phyloP scores from a whole-genome alignment of 257 asterid genomes.

The Orobanche coerulescens region DNA sequence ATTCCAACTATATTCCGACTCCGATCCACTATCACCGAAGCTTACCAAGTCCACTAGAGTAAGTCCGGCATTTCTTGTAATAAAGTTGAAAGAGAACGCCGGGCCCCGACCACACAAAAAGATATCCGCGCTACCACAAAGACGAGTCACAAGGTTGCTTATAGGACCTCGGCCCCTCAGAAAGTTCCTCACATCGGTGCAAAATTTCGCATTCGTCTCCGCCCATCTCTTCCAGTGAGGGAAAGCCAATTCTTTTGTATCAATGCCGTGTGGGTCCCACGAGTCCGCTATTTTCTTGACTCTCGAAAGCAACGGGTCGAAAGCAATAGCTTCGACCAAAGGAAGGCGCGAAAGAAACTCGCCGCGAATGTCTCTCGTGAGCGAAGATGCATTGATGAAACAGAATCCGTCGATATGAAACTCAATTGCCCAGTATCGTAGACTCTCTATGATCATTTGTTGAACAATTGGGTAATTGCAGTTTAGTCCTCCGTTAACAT shows the following conservation, averaged over 20 bases:
- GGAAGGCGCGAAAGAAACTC: conserved; percentile 81
- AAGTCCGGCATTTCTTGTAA: conserved; percentile 67
- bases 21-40: conserved; percentile 43
- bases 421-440: conserved; percentile 79
- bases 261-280: conserved; percentile 51
- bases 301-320: conserved; percentile 78
- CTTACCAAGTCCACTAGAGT: conserved; percentile 86
- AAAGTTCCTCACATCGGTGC: conserved; percentile 62
- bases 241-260: conserved; percentile 36
- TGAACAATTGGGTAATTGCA: conserved; percentile 73
- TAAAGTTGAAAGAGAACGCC: conserved; percentile 65
- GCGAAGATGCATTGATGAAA: conserved; percentile 57
- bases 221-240: conserved; percentile 99
- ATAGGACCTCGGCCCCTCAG: conserved; percentile 64
- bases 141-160: conserved; percentile 71
- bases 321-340: conserved; percentile 75
- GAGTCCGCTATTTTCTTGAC: conserved; percentile 71
- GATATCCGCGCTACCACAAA: conserved; percentile 89
- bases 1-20: conserved; percentile 73
- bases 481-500: conserved; percentile 34
- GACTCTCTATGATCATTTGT: conserved; percentile 74
- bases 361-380: conserved; percentile 51
- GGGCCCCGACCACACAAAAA: conserved; percentile 82
- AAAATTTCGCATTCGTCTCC: conserved; percentile 60
- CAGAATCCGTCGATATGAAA: conserved; percentile 82